phyloP scores from a whole-genome alignment of 2,329 filamentous ascomycete genomes.

The Pyricularia sp. region DNA sequence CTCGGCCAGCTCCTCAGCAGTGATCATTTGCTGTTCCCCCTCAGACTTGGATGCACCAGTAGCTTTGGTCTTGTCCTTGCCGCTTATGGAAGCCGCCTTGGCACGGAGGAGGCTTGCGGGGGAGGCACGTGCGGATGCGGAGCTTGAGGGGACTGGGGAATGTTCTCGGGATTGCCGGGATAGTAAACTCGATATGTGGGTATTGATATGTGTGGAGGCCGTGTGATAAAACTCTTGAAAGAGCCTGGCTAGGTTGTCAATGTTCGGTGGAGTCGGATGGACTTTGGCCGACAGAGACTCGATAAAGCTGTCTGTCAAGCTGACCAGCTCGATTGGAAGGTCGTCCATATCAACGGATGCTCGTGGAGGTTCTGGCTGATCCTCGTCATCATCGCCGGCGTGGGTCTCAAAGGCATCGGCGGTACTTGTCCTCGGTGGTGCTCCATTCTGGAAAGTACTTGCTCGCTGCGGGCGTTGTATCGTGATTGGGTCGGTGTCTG shows the following conservation, averaged over 20 bases:
- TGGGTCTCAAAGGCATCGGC: conserved; percentile 37
- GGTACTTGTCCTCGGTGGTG: conserved; percentile 14
- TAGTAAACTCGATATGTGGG: conserved; percentile 71
- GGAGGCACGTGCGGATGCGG: conserved; percentile 37
- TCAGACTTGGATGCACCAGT: conserved; percentile 24
- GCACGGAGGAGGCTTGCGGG: conserved; percentile 42
- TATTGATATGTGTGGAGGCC: conserved; percentile 70
- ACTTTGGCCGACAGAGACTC: conserved; percentile 81
- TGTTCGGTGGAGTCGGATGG: conserved; percentile 68
- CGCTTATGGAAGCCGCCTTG: conserved; percentile 37
- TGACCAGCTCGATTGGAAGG: conserved; percentile 85
- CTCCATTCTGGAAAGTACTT: conserved; percentile 30
- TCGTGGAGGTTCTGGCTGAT: conserved; percentile 27
- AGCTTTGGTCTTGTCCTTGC: conserved; percentile 36
- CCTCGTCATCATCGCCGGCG: conserved; percentile 29
- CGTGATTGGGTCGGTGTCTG: conserved; percentile 7
- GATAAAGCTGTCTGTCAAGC: conserved; percentile 84
- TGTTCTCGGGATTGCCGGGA: conserved; percentile 59
- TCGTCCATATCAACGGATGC: conserved; percentile 67
- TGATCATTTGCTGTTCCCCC: conserved; percentile 72
- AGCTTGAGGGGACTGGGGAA: conserved; percentile 38
- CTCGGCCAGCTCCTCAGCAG: conserved; percentile 68
- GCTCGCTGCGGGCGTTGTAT: conserved; percentile 26
- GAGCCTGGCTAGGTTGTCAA: conserved; percentile 68
- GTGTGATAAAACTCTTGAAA: conserved; percentile 91